Evolutionary conservation across 306 rosid genomes (phyloP).

Genomic region (Begonia masoniana): DNA sequence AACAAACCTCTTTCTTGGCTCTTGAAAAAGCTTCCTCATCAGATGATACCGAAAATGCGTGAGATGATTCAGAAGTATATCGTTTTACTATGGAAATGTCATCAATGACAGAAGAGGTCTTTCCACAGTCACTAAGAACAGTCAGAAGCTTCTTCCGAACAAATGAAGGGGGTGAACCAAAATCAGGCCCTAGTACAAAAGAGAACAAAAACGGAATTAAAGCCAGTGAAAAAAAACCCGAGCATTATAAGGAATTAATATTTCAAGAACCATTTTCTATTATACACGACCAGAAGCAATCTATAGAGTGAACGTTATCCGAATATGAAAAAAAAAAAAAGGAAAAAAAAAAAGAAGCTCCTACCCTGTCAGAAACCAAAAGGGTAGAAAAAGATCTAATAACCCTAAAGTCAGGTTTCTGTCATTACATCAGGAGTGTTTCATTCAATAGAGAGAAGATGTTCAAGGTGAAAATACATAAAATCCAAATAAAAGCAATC

Average conservation of each 20-base stretch:
- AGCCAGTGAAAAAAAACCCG: background rate
- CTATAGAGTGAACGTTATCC: too few species aligned
- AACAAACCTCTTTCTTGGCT: slow-evolving; percentile 64
- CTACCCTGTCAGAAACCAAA: too few species aligned
- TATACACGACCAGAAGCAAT: background rate
- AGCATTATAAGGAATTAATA: too few species aligned
- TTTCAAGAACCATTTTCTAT: background rate
- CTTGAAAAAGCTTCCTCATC: slow-evolving; percentile 81
- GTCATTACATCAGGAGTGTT: too few species aligned
- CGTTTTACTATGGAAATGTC: slow-evolving; percentile 70
- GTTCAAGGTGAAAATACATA: too few species aligned
- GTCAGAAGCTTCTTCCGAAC: slow-evolving; percentile 61
- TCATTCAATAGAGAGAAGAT: too few species aligned
- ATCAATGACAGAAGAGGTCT: slow-evolving; percentile 63
- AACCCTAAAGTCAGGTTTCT: too few species aligned
- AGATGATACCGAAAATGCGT: slow-evolving; percentile 67
- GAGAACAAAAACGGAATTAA: slow-evolving; percentile 8
- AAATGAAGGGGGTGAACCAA: slow-evolving; percentile 73
- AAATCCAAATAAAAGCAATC: too few species aligned
- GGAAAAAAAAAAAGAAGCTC: too few species aligned
- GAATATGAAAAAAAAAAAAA: too few species aligned
- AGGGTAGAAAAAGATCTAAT: too few species aligned
- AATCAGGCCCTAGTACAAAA: slow-evolving; percentile 66
- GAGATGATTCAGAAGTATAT: slow-evolving; percentile 61
- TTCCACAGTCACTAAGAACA: slow-evolving; percentile 59